Base-by-base conservation (phyloP, 306 rosid species). In the Luffa acutangula region DNA sequence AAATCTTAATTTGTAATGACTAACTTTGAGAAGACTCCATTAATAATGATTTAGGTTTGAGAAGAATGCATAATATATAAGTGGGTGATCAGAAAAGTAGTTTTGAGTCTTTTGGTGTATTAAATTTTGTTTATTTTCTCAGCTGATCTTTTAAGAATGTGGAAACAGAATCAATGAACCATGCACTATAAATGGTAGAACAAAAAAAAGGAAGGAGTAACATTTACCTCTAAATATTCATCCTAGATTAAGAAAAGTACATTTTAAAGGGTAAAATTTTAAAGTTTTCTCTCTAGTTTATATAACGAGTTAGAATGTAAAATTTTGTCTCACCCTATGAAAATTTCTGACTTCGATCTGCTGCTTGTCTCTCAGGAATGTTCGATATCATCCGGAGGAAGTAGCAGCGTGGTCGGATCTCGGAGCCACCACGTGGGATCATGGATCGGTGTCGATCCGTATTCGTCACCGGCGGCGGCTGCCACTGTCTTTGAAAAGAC, bases 381-480 rank as follows among this genome's bases (percentile, higher is more conserved):
- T 52, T 79, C 95, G 25, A 86, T 90, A 85, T 89, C 95, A 43
- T 84, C 88, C 34, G 93, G 91, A 80, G 89, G 84, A 13, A 85
- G 84, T 84, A 81, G 78, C 49, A 87, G 87, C 17, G 76, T 82
- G n/a, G 81, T 54, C 52, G 85, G 88, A 56, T 79, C 84, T 8
- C 62, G 85, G 6, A 73, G 65, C 79, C 90, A 87, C 77, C 83
- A 85, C 82, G 53, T 85, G 48, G 97, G 94, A 48, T 18, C 48
- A 3, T 89, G 89, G 92, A 85, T 89, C 2, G 90, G 96, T 4
- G 84, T 86, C 53, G 97, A 94, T 53, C 90, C 96, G 4, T 88
- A 90, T 67, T 79, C 82, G 82, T 79, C 92, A 67, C 80, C 93
- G 41, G 37, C 75, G 51, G 39, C 65, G 7, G 39, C 66, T 15